A percentile compares a stretch with the other conserved stretches of the same genome.
Evolutionary conservation across 2,329 filamentous ascomycete genomes (phyloP).

Genomic region (Colletotrichum orbiculare): DNA sequence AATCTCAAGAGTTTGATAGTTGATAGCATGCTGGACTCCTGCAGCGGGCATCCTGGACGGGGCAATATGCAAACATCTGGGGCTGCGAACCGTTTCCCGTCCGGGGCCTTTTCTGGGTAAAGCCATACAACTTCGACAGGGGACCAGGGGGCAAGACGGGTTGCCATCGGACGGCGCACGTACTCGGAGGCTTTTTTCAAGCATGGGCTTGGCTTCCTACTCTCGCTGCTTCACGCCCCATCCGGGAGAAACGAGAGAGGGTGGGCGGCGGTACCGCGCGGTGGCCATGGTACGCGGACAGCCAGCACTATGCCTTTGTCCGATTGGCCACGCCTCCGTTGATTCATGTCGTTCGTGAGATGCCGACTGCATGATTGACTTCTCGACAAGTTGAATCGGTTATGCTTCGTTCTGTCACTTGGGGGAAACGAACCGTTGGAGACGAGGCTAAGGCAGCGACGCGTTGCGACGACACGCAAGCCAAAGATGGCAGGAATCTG

Average conservation of each 20-base stretch:
- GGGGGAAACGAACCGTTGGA: constrained; percentile 22
- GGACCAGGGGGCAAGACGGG: too few relatives aligned
- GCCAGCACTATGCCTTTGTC: neutral
- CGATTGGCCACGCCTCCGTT: neutral
- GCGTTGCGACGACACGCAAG: constrained; percentile 3
- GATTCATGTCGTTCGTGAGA: neutral
- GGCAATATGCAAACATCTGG: neutral
- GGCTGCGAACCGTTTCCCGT: neutral
- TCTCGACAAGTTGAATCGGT: neutral
- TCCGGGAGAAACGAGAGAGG: neutral
- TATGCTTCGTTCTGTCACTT: constrained; percentile 12
- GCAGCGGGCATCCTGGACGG: neutral
- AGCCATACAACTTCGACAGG: neutral
- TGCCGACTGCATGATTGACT: constrained; percentile 28
- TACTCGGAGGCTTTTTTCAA: neutral
- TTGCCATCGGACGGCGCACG: neutral
- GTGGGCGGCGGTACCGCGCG: constrained; percentile 12
- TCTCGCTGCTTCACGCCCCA: neutral
- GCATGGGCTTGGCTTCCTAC: neutral
- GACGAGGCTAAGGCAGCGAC: constrained; percentile 6
- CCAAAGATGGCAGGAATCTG: neutral
- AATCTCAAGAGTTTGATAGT: too few relatives aligned
- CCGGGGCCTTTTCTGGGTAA: neutral
- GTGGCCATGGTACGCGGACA: constrained; percentile 9
- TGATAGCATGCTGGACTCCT: too few relatives aligned